Base-by-base conservation (phyloP, 768 basidiomycete genomes). In the Coprinopsis marcescibilis region DNA sequence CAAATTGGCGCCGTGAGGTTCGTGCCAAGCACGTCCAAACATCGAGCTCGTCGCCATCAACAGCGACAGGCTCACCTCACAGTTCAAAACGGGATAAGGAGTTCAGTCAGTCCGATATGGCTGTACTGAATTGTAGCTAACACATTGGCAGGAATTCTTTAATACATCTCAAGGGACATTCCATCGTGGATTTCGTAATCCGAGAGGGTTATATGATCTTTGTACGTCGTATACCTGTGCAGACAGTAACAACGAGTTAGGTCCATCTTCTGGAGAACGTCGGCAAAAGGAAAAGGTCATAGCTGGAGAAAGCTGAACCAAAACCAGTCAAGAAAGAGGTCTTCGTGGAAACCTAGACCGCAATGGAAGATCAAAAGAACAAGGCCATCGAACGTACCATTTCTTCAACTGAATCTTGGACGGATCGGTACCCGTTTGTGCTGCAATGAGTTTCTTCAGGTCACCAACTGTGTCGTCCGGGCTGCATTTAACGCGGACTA, bases 401-500 rank as follows among this genome's bases (percentile, higher is more conserved):
- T 97, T 97, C 84, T 96, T 98, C 43, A 99, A 70, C 59, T 83
- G 78, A 49, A 99, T 95, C 78, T 95, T 98, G 26, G 65, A 68
- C 3, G 69, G 58, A 58, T 90, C 81, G 13, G 95, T 96, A 45
- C 96, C 96, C 0, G 80, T 96, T 65, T 99, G 96, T 0, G 93
- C 95, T 1, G 86, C 95, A 55, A 99, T 97, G 50, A 99, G 83
- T 65, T 86, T 87, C 77, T 98, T 98, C 52, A 99, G 74, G 62
- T 97, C 95, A 33, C 95, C 95, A 27, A 99, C 90, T 1, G 96
- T 98, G 62, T 99, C 96, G 12, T 95, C 84, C 3, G 90, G 80
- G 64, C 83, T 85, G 71, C 94, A 96, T 67, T 97, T 96, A 60
- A 97, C 91, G 54, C 90, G 86, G 51, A 96, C 94, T 96, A 52